Evolutionary conservation across 2,329 filamentous ascomycete genomes (phyloP), one percentile per base, ranked within the genome.

Genomic region (Venturiaceae sp.): DNA sequence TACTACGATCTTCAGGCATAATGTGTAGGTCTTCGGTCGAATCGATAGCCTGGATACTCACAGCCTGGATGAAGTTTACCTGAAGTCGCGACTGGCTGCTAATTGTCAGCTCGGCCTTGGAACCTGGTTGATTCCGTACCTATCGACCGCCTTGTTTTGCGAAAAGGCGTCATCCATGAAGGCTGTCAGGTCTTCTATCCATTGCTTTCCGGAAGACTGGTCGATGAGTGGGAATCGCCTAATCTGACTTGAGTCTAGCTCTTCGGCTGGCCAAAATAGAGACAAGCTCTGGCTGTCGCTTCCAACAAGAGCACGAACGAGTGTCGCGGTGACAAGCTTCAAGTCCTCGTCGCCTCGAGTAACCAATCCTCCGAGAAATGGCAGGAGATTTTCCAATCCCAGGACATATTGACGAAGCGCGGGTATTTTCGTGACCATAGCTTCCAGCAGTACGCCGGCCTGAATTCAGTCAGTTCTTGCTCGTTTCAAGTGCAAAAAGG

Each of bases 331-430:
- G 13, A 53, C 5, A n/a, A 53, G 52, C 19, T 36, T 53, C 23
- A 53, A 53, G 9, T 53, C 52, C 52, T 53, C 52, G 9, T 34
- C 52, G 52, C 32, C 52, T 53, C 34, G n/a, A 21, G 34, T 23
- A 5, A 37, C 23, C 52, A 34, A 37, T 53, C 32, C 32, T 21
- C 52, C 52, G 34, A 53, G 52, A 23, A 37, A 34, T 13, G 52
- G 52, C 11, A 53, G 21, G 3, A 37, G 30, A 13, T 53, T 37
- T 30, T 26, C 16, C 52, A 53, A n/a, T n/a, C 52, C 52, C 21
- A 53, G 16, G 32, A 53, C 34, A 36, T 53, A 37, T 34, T 37
- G 32, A 19, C n/a, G 32, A 23, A 53, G 52, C 21, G 52, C 9
- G 16, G 52, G 34, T 34, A 23, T 34, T 19, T 37, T 53, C 3